Percentiles rank a stretch among this genome's conserved stretches.
These are phyloP conservation scores for Eucalyptus melliodora DNA, from an alignment of 345 rosid species.

Conservation along the genomic window DNA sequence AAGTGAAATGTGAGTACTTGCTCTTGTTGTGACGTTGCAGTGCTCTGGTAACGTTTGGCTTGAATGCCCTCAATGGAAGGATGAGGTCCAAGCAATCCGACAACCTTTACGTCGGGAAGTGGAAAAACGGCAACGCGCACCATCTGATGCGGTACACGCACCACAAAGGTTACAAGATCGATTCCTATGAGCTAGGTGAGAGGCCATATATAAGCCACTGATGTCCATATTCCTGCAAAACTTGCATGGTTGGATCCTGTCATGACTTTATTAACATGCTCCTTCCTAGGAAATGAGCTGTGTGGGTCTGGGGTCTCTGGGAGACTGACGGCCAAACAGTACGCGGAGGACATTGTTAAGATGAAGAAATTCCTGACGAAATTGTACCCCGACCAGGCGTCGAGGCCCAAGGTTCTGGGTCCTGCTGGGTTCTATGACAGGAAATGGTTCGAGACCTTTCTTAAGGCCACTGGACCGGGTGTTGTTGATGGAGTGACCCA, in stretches of 20 bases:
- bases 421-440: conserved; percentile 49
- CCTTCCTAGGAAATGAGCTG: conserved; percentile 39
- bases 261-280: neutral
- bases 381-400: conserved; percentile 7
- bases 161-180: conserved; percentile 37
- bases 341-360: conserved; percentile 16
- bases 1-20: neutral
- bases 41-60: conserved; percentile 26
- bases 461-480: conserved; percentile 22
- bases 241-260: neutral
- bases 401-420: conserved; percentile 31
- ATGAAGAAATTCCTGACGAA: conserved; percentile 14
- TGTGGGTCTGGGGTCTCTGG: conserved; percentile 36
- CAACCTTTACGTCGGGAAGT: conserved; percentile 22
- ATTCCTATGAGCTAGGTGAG: conserved; percentile 51
- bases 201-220: neutral
- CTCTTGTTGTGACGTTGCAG: conserved; percentile 1
- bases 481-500: conserved; percentile 43
- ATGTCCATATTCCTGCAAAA: neutral
- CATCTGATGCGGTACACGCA: conserved; percentile 32
- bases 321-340: conserved; percentile 16
- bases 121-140: conserved; percentile 23
- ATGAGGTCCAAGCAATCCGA: neutral
- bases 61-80: conserved; percentile 40
- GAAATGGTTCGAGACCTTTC: conserved; percentile 33